Evolutionary conservation across 495 filamentous ascomycete species (phyloP).

Genomic region (Neurospora sp.): DNA sequence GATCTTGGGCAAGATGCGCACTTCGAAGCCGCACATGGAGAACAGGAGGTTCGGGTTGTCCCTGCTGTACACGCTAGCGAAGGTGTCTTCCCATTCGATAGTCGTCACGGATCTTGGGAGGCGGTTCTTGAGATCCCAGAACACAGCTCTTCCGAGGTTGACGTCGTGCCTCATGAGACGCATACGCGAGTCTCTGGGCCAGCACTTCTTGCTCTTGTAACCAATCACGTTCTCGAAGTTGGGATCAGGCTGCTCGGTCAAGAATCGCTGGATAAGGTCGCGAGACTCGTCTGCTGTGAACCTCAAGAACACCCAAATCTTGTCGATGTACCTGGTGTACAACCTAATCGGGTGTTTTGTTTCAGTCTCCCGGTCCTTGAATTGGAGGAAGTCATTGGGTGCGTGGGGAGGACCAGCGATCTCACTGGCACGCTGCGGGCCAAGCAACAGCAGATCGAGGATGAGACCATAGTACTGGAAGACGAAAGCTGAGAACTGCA

Average conservation of each 20-base stretch:
- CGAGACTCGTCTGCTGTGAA: constrained; percentile 90
- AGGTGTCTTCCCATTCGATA: constrained; percentile 99
- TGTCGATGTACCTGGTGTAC: constrained; percentile 96
- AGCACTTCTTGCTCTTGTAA: constrained; percentile 99
- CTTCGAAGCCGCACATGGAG: constrained; percentile 98
- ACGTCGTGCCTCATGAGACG: constrained; percentile 98
- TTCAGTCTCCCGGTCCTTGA: constrained; percentile 83
- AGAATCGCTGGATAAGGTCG: constrained; percentile 93
- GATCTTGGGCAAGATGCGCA: constrained; percentile 91
- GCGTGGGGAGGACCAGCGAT: constrained; percentile 94
- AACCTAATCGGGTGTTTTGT: constrained; percentile 88
- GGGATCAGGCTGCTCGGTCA: constrained; percentile 96
- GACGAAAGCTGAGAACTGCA: constrained; percentile 96
- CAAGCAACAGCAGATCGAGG: constrained; percentile 85
- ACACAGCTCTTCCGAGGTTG: constrained; percentile 93
- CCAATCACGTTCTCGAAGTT: constrained; percentile 99
- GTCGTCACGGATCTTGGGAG: constrained; percentile 91
- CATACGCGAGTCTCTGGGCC: constrained; percentile 97
- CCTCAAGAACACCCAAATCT: constrained; percentile 95
- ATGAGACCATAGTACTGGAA: constrained; percentile 99
- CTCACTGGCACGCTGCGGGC: constrained; percentile 87
- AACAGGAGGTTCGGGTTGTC: constrained; percentile 97
- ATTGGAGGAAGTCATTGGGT: constrained; percentile 98
- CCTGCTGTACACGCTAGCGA: constrained; percentile 96
- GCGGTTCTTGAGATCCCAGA: constrained; percentile 98